Conservation (phyloP, 1,284 basidiomycete genomes). For the Anthracocystis walkeri region DNA sequence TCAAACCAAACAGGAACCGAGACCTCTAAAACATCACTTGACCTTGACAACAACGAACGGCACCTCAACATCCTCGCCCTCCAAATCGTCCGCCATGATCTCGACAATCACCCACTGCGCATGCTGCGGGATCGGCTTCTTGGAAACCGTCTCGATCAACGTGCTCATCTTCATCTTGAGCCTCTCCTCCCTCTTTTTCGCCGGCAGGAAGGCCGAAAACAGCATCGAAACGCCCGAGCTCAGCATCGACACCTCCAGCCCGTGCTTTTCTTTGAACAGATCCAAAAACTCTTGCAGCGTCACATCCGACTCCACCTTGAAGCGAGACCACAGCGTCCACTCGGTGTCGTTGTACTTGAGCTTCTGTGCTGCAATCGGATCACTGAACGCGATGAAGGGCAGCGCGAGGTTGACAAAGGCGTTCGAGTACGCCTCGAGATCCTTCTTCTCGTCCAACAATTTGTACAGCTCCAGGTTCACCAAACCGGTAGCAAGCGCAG, state of each 20-base stretch:
- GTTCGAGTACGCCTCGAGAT: constrained; percentile 96
- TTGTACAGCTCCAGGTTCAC: constrained; percentile 94
- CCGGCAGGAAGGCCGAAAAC: constrained; percentile 76
- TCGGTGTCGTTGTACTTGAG: constrained; percentile 75
- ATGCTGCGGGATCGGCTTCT: constrained; percentile 62
- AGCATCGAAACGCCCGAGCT: constrained; percentile 97
- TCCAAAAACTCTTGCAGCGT: constrained; percentile 87
- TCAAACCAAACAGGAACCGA: neutral
- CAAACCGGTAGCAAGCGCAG: constrained; percentile 91
- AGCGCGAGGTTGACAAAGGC: constrained; percentile 93
- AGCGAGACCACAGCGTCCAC: constrained; percentile 96
- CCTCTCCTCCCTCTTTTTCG: constrained; percentile 66
- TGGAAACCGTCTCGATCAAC: constrained; percentile 88
- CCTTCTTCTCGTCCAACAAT: constrained; percentile 94
- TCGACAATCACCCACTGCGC: constrained; percentile 87
- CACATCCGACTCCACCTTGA: constrained; percentile 90
- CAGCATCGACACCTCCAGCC: constrained; percentile 92
- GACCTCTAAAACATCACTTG: constrained; percentile 30
- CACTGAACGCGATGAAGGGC: constrained; percentile 99
- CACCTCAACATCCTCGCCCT: constrained; percentile 77
- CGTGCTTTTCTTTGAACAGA: constrained; percentile 86
- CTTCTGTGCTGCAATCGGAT: constrained; percentile 85
- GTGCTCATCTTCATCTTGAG: constrained; percentile 77
- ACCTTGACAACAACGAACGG: constrained; percentile 65
- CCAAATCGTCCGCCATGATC: constrained; percentile 91